Percentiles rank a stretch among this genome's conserved stretches.
phyloP scores from a whole-genome alignment of 768 basidiomycete genomes.

The Hebeloma cylindrosporum region DNA sequence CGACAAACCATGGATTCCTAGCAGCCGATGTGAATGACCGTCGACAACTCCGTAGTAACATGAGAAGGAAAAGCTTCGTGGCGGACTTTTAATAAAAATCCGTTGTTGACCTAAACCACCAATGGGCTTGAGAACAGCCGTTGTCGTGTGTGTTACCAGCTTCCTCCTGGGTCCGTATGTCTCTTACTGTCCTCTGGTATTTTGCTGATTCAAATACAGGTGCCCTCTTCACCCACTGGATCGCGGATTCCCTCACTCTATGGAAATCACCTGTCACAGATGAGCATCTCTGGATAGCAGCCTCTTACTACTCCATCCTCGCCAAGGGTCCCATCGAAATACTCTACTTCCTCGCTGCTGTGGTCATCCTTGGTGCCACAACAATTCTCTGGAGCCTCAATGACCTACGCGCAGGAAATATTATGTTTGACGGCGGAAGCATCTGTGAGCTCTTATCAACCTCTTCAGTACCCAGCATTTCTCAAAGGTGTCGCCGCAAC shows the following conservation, averaged over 20 bases:
- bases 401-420: slow-evolving; percentile 76
- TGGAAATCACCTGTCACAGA: slow-evolving; percentile 91
- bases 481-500: slow-evolving; percentile 10
- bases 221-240: slow-evolving; percentile 86
- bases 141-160: slow-evolving; percentile 76
- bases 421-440: slow-evolving; percentile 92
- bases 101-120: slow-evolving; percentile 28
- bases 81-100: slow-evolving; percentile 7
- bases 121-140: slow-evolving; percentile 72
- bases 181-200: slow-evolving; percentile 4
- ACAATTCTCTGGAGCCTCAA: slow-evolving; percentile 78
- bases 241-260: slow-evolving; percentile 86
- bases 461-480: slow-evolving; percentile 1
- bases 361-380: slow-evolving; percentile 58
- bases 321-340: slow-evolving; percentile 60
- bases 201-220: slow-evolving; percentile 42
- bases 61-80: slow-evolving; percentile 30
- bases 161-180: slow-evolving; percentile 68
- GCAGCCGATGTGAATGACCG: slow-evolving; percentile 6
- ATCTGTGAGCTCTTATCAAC: slow-evolving; percentile 58
- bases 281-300: slow-evolving; percentile 79
- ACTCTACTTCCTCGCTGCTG: slow-evolving; percentile 54
- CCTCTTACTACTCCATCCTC: slow-evolving; percentile 78
- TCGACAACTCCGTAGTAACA: slow-evolving; percentile 5
- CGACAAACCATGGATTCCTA: slow-evolving; percentile 58